Evolutionary conservation across 768 basidiomycete species (phyloP).

Genomic region (Panaeolus papilionaceus): DNA sequence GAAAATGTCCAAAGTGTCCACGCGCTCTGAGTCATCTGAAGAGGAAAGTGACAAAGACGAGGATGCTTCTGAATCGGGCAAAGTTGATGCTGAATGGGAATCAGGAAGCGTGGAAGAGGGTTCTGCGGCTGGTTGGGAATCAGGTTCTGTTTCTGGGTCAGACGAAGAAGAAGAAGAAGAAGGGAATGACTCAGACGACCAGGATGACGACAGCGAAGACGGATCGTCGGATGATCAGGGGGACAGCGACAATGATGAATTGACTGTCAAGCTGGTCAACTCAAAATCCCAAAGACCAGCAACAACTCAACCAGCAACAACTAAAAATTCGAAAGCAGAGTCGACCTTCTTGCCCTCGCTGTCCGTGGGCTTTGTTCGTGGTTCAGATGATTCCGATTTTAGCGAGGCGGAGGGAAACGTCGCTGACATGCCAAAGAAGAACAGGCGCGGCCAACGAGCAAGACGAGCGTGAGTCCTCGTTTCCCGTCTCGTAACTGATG

Average conservation of each 20-base stretch:
- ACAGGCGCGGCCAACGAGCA: constrained; percentile 93
- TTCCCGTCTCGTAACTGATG: constrained; percentile 8
- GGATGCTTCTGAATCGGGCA: constrained; percentile 30
- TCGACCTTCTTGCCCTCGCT: constrained; percentile 85
- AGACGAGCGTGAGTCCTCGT: constrained; percentile 80
- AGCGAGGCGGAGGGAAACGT: constrained; percentile 67
- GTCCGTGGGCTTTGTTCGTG: constrained; percentile 82
- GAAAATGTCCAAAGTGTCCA: constrained; percentile 1
- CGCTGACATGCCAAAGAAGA: constrained; percentile 72
- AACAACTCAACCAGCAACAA: constrained; percentile 20
- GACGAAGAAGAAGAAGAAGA: constrained; percentile 22
- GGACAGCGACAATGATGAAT: constrained; percentile 38
- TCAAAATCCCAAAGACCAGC: constrained; percentile 28
- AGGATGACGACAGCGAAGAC: constrained; percentile 36
- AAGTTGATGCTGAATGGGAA: constrained; percentile 40
- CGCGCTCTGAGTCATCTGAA: constrained; percentile 16
- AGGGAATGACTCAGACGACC: constrained; percentile 30
- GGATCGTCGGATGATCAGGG: constrained; percentile 33
- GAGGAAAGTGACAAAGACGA: constrained; percentile 26
- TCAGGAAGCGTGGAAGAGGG: constrained; percentile 42
- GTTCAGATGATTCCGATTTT: constrained; percentile 80
- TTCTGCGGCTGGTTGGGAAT: constrained; percentile 57
- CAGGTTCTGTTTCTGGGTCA: constrained; percentile 46
- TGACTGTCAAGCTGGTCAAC: constrained; percentile 30
- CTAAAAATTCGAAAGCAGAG: constrained; percentile 25